Conservation (phyloP, 2,329 filamentous ascomycete species). For the Byssochlamys sp. region DNA sequence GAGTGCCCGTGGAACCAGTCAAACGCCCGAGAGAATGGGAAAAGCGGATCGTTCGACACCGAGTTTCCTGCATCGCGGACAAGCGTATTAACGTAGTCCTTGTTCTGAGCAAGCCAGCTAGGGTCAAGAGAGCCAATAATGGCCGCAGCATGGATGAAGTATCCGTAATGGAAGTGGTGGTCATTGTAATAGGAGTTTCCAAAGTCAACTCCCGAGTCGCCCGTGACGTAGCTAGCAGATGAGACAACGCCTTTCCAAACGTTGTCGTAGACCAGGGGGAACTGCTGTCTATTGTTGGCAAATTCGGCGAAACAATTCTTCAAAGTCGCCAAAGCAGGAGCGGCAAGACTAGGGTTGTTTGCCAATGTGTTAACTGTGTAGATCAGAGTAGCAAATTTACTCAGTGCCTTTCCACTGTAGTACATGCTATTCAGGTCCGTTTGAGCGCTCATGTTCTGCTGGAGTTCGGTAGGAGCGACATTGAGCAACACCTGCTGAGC, state of each 20-base stretch:
- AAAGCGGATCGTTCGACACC: slow-evolving; percentile 58
- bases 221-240: slow-evolving; percentile 59
- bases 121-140: slow-evolving; percentile 72
- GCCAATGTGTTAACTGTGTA: slow-evolving; percentile 57
- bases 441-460: slow-evolving; percentile 64
- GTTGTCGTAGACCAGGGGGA: slow-evolving; percentile 46
- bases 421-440: slow-evolving; percentile 80
- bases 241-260: slow-evolving; percentile 75
- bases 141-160: slow-evolving; percentile 79
- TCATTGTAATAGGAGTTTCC: slow-evolving; percentile 72
- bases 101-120: slow-evolving; percentile 62
- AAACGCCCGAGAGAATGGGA: slow-evolving; percentile 73
- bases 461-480: slow-evolving; percentile 62
- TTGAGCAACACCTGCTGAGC: slow-evolving; percentile 52
- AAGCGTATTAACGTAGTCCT: slow-evolving; percentile 70
- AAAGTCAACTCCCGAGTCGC: slow-evolving; percentile 66
- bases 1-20: slow-evolving; percentile 94
- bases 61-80: slow-evolving; percentile 79
- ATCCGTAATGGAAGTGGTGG: slow-evolving; percentile 61
- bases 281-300: slow-evolving; percentile 57
- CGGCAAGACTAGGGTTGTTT: slow-evolving; percentile 47
- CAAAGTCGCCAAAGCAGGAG: slow-evolving; percentile 50
- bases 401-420: slow-evolving; percentile 76
- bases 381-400: slow-evolving; percentile 64
- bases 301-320: slow-evolving; percentile 60